Conservation (phyloP, 83 land plant genomes). For the Larix sibirica region DNA sequence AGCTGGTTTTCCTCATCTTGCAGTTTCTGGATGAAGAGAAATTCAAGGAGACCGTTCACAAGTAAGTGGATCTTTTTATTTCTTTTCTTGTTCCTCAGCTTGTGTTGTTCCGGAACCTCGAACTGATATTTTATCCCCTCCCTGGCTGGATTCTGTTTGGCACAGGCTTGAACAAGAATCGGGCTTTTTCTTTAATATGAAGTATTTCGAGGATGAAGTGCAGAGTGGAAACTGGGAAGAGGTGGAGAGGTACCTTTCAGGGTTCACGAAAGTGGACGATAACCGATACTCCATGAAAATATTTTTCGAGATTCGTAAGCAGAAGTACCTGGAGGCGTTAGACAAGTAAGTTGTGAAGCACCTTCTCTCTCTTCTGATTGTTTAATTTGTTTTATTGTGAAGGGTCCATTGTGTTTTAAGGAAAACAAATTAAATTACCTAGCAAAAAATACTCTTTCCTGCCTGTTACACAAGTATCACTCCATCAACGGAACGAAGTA, state of each 20-base stretch:
- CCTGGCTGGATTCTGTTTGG: no score
- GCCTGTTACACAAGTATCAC: no score
- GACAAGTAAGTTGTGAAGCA: conserved; percentile 50
- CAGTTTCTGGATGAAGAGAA: conserved; percentile 47
- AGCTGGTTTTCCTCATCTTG: conserved; percentile 39
- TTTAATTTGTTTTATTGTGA: no score
- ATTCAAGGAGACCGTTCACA: conserved; percentile 43
- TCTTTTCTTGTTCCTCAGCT: no score
- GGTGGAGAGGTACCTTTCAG: conserved; percentile 76
- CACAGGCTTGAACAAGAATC: conserved; percentile 78
- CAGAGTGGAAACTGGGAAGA: conserved; percentile 84
- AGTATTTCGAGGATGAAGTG: conserved; percentile 38
- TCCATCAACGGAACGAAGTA: no score
- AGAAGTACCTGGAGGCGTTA: conserved; percentile 94
- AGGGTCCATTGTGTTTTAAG: no score
- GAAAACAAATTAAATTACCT: no score
- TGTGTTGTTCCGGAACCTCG: no score
- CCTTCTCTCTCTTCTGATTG: no score
- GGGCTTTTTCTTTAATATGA: conserved; percentile 67
- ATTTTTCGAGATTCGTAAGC: conserved; percentile 91
- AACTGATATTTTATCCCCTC: no score
- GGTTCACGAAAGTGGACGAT: conserved; percentile 87
- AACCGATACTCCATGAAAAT: conserved; percentile 93
- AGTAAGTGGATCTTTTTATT: conserved; percentile 12
- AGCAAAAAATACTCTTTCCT: no score